Percentiles rank a stretch among this genome's conserved stretches.
Conservation (phyloP, 2,329 filamentous ascomycete species). For the Salinomyces thailandicus region DNA sequence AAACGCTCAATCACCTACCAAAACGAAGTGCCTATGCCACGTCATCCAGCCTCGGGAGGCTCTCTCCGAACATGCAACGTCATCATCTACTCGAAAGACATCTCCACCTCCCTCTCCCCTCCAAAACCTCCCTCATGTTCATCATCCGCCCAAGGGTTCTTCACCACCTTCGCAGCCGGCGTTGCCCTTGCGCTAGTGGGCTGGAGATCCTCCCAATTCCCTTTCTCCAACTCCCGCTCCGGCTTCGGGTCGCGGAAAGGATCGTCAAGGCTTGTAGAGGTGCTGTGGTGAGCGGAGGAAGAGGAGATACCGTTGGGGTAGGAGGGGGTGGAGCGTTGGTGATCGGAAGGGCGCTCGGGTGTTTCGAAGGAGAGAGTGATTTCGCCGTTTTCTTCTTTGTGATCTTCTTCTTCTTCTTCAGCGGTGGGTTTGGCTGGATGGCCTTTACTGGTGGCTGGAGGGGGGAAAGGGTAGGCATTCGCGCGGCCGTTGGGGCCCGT, state of each 20-base stretch:
- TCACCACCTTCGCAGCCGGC: constrained; percentile 10
- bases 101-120: constrained; percentile 37
- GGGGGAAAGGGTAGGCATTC: constrained; percentile 3
- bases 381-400: constrained; percentile 34
- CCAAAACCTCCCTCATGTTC: constrained; percentile 39
- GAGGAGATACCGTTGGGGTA: neutral
- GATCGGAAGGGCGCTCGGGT: constrained; percentile 3
- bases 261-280: neutral
- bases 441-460: neutral
- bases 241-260: constrained; percentile 12
- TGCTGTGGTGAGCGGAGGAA: neutral
- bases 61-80: too few species aligned
- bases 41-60: too few species aligned
- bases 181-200: constrained; percentile 21
- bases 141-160: constrained; percentile 41
- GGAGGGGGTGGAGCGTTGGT: constrained; percentile 4
- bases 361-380: constrained; percentile 26
- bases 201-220: constrained; percentile 6
- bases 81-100: constrained; percentile 41
- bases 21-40: too few species aligned
- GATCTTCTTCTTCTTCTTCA: constrained; percentile 17
- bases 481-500: constrained; percentile 1
- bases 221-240: constrained; percentile 23
- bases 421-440: neutral
- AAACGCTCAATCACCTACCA: too few species aligned